Percentiles rank a stretch among this genome's conserved stretches.
Conservation (phyloP, 768 basidiomycete genomes). For the Asterophora parasitica region DNA sequence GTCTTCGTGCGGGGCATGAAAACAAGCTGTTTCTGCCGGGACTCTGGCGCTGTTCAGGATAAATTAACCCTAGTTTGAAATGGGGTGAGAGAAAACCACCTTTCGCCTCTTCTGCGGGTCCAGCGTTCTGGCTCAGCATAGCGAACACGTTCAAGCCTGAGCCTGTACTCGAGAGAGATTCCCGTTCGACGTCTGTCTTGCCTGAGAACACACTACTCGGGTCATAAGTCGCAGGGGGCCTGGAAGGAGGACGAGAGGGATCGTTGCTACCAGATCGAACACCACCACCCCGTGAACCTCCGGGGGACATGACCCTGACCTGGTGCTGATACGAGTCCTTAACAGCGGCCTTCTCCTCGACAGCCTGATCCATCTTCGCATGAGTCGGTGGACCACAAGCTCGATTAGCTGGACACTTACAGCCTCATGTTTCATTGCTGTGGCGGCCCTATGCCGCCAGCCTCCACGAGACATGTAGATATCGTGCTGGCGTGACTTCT, state of each 20-base stretch:
- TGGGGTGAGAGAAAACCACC: constrained; percentile 26
- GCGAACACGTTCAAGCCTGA: constrained; percentile 86
- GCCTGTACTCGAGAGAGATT: constrained; percentile 69
- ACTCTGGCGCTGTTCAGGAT: constrained; percentile 41
- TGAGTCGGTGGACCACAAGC: neutral
- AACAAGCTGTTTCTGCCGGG: constrained; percentile 67
- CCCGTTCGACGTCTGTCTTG: constrained; percentile 67
- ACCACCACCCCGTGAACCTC: constrained; percentile 83
- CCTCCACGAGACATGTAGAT: too few species aligned
- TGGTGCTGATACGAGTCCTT: constrained; percentile 56
- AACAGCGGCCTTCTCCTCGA: constrained; percentile 70
- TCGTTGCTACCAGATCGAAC: constrained; percentile 54
- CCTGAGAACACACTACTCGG: constrained; percentile 79
- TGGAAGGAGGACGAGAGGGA: constrained; percentile 49
- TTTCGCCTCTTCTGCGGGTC: constrained; percentile 55
- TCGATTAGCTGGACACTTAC: neutral
- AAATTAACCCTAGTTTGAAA: too few species aligned
- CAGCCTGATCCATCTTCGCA: constrained; percentile 44
- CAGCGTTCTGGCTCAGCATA: constrained; percentile 64
- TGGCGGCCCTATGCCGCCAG: too few species aligned
- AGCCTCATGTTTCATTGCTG: too few species aligned
- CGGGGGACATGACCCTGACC: constrained; percentile 81
- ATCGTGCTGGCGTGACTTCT: too few species aligned
- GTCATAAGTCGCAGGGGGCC: constrained; percentile 68
- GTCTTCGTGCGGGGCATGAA: constrained; percentile 78